Percentiles rank a stretch among this genome's conserved stretches.
Evolutionary conservation across 2,329 filamentous ascomycete genomes (phyloP).

Genomic region (Colletotrichum cereale): DNA sequence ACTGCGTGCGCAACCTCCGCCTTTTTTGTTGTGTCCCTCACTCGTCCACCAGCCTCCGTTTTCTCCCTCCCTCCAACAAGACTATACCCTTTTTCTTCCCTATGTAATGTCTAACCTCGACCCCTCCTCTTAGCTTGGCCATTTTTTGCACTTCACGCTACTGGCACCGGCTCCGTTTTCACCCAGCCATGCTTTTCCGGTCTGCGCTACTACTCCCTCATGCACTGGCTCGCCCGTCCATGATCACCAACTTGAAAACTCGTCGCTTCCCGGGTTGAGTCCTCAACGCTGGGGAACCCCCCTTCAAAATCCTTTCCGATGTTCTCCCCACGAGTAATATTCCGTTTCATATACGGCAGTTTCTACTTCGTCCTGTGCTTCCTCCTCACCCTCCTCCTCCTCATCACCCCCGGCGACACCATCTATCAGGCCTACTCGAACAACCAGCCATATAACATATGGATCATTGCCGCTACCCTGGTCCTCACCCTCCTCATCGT

Average conservation of each 20-base stretch:
- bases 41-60: constrained; percentile 27
- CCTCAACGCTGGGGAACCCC: constrained; percentile 37
- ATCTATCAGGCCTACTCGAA: constrained; percentile 81
- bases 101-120: constrained; percentile 36
- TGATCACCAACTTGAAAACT: constrained; percentile 35
- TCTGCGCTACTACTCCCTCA: constrained; percentile 45
- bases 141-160: background rate
- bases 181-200: constrained; percentile 42
- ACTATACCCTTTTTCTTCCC: constrained; percentile 9
- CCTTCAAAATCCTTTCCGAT: constrained; percentile 45
- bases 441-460: constrained; percentile 80
- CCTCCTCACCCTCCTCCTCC: constrained; percentile 78
- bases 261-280: constrained; percentile 41
- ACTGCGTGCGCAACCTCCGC: constrained; percentile 22
- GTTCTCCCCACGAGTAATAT: constrained; percentile 67
- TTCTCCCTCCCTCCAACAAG: constrained; percentile 6
- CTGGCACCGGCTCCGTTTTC: constrained; percentile 15
- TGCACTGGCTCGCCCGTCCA: constrained; percentile 37
- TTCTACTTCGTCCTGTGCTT: constrained; percentile 83
- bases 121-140: constrained; percentile 18
- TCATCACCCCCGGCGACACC: constrained; percentile 84
- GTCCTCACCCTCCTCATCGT: constrained; percentile 78
- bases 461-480: constrained; percentile 83
- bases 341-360: constrained; percentile 84
- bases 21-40: constrained; percentile 17